phyloP scores from a whole-genome alignment of 805 yeast genomes.

The Wickerhamomyces chaumierensis region DNA sequence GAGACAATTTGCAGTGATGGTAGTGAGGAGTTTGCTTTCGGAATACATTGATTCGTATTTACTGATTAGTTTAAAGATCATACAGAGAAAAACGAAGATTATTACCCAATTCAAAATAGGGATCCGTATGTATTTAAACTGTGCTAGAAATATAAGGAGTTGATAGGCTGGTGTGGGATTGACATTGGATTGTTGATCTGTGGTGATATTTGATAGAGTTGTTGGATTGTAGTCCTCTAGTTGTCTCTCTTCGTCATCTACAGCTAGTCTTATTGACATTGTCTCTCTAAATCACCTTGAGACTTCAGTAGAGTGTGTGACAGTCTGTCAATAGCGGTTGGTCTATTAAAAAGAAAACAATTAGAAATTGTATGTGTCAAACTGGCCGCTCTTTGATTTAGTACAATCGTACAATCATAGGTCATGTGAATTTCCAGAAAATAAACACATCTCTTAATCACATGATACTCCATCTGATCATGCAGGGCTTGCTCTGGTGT shows the following conservation, averaged over 20 bases:
- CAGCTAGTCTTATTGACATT: background rate
- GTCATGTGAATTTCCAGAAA: too few species aligned
- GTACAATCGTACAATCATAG: too few species aligned
- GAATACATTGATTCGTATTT: constrained; percentile 52
- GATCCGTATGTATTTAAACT: constrained; percentile 29
- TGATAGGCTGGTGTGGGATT: background rate
- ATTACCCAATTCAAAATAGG: constrained; percentile 49
- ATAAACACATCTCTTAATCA: too few species aligned
- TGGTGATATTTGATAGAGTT: too few species aligned
- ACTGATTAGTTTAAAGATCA: constrained; percentile 42
- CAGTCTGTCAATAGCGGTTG: too few species aligned
- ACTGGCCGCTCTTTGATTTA: too few species aligned
- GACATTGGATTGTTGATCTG: background rate
- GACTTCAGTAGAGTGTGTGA: too few species aligned
- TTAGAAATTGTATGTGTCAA: too few species aligned
- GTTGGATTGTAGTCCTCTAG: background rate
- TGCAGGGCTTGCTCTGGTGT: too few species aligned
- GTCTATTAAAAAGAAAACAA: too few species aligned
- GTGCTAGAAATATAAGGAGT: background rate
- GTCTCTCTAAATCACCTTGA: too few species aligned
- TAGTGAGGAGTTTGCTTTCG: constrained; percentile 60
- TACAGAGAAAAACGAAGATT: constrained; percentile 33
- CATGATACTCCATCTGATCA: too few species aligned
- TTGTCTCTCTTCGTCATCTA: background rate
- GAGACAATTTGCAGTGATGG: constrained; percentile 68